Conservation (phyloP, 176 grass and related monocot genomes). For the Elaeis guineensis region DNA sequence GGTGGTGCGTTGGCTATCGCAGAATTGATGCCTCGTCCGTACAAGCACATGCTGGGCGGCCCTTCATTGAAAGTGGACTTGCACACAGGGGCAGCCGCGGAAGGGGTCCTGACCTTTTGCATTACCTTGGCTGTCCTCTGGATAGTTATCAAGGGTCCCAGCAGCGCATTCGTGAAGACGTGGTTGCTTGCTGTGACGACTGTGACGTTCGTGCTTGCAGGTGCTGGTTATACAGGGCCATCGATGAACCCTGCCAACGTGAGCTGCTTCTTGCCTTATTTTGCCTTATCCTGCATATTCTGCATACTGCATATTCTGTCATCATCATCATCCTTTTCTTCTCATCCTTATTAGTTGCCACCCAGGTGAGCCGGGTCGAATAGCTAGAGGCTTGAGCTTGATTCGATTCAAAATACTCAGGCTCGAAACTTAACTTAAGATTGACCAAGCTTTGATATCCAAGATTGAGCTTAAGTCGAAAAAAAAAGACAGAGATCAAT, state of each 20-base stretch:
- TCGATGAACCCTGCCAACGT: conserved; percentile 85
- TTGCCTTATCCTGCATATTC: too few species aligned
- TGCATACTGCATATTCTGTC: neutral
- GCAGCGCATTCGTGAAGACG: conserved; percentile 42
- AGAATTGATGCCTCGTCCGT: conserved; percentile 48
- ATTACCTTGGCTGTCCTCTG: conserved; percentile 51
- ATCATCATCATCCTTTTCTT: neutral
- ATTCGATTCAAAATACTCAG: too few species aligned
- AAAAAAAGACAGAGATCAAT: too few species aligned
- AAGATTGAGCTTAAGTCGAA: too few species aligned
- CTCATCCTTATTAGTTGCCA: neutral
- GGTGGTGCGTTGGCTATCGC: conserved; percentile 49
- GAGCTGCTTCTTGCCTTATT: conserved; percentile 6
- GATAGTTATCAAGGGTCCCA: conserved; percentile 45
- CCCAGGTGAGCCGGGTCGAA: too few species aligned
- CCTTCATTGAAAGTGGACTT: conserved; percentile 58
- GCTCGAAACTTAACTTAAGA: too few species aligned
- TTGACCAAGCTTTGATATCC: too few species aligned
- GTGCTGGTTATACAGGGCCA: conserved; percentile 56
- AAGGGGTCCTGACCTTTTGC: conserved; percentile 54
- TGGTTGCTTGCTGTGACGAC: conserved; percentile 43
- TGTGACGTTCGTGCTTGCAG: conserved; percentile 36
- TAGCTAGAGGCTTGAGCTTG: too few species aligned
- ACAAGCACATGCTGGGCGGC: conserved; percentile 47
- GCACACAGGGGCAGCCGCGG: conserved; percentile 51